Evolutionary conservation across 352 stramenopile genomes (phyloP).

Genomic region (Phytophthora megakarya): DNA sequence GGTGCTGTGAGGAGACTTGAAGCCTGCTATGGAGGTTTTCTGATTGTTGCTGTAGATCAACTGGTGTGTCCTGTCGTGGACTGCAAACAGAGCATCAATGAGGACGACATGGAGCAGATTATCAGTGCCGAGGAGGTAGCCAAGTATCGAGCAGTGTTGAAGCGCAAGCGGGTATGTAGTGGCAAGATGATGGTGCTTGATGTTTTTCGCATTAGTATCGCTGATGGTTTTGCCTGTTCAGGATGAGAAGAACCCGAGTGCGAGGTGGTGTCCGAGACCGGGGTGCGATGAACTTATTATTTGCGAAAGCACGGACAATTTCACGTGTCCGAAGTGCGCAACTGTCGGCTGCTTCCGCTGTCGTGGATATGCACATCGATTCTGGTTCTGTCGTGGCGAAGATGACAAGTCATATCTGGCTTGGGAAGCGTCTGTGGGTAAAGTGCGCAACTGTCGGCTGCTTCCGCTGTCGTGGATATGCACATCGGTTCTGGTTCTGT

Average conservation of each 20-base stretch:
- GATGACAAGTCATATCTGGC: slow-evolving; percentile 59
- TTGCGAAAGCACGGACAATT: slow-evolving; percentile 50
- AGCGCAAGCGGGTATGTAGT: slow-evolving; percentile 60
- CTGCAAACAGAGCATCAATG: slow-evolving; percentile 46
- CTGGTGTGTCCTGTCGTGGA: slow-evolving; percentile 65
- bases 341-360: slow-evolving; percentile 67
- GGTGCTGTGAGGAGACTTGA: slow-evolving; percentile 26
- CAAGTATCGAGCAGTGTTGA: slow-evolving; percentile 42
- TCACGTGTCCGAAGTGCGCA: slow-evolving; percentile 66
- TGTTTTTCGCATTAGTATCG: not conserved
- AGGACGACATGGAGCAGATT: slow-evolving; percentile 45
- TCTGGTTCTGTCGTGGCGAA: slow-evolving; percentile 57
- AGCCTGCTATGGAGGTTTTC: not conserved
- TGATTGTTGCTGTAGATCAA: slow-evolving; percentile 47
- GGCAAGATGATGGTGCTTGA: not conserved
- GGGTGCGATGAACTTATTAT: slow-evolving; percentile 72
- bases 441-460: slow-evolving; percentile 60
- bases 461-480: slow-evolving; percentile 58
- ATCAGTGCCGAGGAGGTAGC: slow-evolving; percentile 27
- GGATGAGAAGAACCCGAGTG: slow-evolving; percentile 79
- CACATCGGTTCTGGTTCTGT: slow-evolving; percentile 70
- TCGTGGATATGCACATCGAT: slow-evolving; percentile 53
- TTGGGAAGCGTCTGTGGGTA: slow-evolving; percentile 69
- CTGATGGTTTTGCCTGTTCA: slow-evolving; percentile 15
- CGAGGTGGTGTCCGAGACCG: slow-evolving; percentile 63